Evolutionary conservation across 2,329 filamentous ascomycete genomes (phyloP).

Genomic region (Trichoderma citrinoviride): DNA sequence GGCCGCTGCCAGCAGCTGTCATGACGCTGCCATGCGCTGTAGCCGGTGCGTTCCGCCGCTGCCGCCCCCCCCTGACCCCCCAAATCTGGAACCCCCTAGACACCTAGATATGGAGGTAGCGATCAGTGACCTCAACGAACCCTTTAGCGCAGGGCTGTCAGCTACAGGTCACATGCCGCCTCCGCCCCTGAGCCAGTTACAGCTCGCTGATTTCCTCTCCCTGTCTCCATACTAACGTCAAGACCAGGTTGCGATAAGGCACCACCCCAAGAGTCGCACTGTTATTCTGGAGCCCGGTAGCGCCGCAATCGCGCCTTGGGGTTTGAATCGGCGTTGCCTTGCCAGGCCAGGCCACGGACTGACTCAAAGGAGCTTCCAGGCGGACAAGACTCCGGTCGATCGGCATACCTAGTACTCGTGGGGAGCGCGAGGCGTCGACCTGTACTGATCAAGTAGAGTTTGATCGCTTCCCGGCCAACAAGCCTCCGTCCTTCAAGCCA

Average conservation of each 20-base stretch:
- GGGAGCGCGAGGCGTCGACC: not conserved
- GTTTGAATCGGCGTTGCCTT: not conserved
- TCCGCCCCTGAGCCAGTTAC: constrained; percentile 11
- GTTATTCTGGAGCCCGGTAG: constrained; percentile 10
- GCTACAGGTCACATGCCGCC: constrained; percentile 12
- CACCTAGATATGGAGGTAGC: no score
- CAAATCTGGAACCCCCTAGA: not conserved
- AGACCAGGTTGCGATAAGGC: not conserved
- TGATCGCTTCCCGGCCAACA: not conserved
- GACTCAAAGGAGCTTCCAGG: not conserved
- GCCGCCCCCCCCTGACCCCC: not conserved
- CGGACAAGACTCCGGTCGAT: not conserved
- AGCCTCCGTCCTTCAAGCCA: not conserved
- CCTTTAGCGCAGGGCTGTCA: constrained; percentile 19
- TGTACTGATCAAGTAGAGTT: not conserved
- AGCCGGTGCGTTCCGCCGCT: not conserved
- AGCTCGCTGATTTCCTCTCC: not conserved
- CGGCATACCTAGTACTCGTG: no score
- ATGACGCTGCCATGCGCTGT: not conserved
- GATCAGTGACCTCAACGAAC: no score
- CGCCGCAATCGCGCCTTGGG: not conserved
- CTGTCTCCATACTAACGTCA: no score
- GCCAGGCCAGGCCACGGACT: not conserved
- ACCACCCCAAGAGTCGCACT: not conserved
- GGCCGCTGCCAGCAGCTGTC: not conserved